Base-by-base conservation (phyloP, 225 moss, liverwort and hornwort genomes). In the Marchantia paleacea region DNA sequence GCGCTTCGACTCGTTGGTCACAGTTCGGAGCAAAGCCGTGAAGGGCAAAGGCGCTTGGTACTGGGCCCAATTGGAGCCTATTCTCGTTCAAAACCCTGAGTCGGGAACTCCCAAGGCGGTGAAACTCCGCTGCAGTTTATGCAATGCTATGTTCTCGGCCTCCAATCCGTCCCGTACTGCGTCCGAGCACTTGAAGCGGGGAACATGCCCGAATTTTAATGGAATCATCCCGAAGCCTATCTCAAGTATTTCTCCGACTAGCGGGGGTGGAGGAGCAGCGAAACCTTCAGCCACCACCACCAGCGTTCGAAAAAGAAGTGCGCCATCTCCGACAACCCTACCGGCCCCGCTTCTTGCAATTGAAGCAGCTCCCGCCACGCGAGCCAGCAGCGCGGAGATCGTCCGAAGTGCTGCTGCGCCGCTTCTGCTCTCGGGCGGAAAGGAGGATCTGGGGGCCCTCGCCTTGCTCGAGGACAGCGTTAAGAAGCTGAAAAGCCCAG, bases 31-130 rank as follows among this genome's bases (percentile, higher is more conserved):
- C 80, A 95, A 95, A 84, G 95, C 95, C 73, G 91, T 95, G 86
- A 95, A 93, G 82, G 95, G 95, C 39, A 95, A 95, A 78, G 95
- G 95, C 15, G 95, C 93, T 25, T 95, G 95, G 95, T 95, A 95
- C 85, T 95, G 95, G 95, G 85, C 85, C n/a, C 95, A 95, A 89
- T 86, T 95, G 80, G 75, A 93, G 79, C 95, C 95, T 52, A 80
- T 93, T 50, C 73, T 95, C 65, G 91, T 93, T 48, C 92, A 88
- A 52, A 92, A 92, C 57, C 92, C 92, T 12, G 95, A 95, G 57
- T 89, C 95, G 13, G 95, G 93, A 20, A 79, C 85, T 24, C 89
- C 95, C 15, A 95, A 95, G 71, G 93, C 95, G 26, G 95, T 95
- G 24, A 95, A 95, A 88, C 85, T 95, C 57, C 91, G 95, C 75